Evolutionary conservation across 2,329 filamentous ascomycete genomes (phyloP), one percentile per base, ranked within the genome.

Genomic region (Fusarium devonianum): DNA sequence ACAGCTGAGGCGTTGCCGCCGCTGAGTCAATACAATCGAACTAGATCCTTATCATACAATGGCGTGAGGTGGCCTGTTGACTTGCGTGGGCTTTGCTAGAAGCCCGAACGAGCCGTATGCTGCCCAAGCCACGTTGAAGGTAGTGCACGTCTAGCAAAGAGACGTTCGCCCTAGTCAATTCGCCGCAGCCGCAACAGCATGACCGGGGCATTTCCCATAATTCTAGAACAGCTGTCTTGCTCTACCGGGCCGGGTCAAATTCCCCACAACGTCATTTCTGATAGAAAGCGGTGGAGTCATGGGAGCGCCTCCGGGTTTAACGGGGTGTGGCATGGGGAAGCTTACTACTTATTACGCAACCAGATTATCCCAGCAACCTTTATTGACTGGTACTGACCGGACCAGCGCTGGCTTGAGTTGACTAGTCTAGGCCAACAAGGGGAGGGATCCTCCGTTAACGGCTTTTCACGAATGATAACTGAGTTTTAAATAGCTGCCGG

Each of bases 341-440:
- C 19, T 56, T 53, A 44, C 62, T 60, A 63, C 19, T 56, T 53
- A 44, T 62, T 60, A 63, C 60, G 56, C 59, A 62, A 57, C 48
- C 22, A 37, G 33, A 51, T 46, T 32, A 51, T 30, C 45, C 12
- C 9, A 10, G 9, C 14, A 21, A 21, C 17, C 17, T 26, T 26
- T 26, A 4, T 4, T 5, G 23, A 26, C 23, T 12, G n/a, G 11
- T 26, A 12, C 23, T 12, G 23, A 58, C 39, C 25, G 23, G 35
- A 36, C 46, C 12, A 21, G 39, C n/a, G n/a, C n/a, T n/a, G n/a
- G n/a, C n/a, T 29, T 42, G 42, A 44, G 37, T 52, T 46, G 22
- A 54, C 29, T 30, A 44, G 55, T 47, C 60, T 60, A 60, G 9
- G 28, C 42, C 45, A 23, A 30, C 35, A 53, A 41, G 25, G 49